phyloP scores from a whole-genome alignment of 768 basidiomycete species.

The Gymnopilus dilepis region DNA sequence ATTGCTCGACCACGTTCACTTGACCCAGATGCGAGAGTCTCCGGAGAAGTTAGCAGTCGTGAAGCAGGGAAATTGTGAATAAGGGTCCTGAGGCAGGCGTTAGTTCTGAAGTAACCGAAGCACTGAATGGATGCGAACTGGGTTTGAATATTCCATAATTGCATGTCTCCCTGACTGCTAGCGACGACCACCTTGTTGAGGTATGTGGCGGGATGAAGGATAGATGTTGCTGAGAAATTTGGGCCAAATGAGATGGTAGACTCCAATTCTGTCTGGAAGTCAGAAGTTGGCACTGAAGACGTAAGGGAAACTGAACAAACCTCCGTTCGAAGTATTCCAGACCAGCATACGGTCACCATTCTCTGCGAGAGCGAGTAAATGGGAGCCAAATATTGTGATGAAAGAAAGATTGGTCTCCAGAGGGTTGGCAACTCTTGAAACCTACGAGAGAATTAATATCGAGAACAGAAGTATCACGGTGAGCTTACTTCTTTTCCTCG shows the following conservation, averaged over 20 bases:
- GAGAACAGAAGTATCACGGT: conserved; percentile 5
- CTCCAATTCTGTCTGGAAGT: conserved; percentile 54
- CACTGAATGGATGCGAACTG: conserved; percentile 46
- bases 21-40: conserved; percentile 31
- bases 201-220: conserved; percentile 95
- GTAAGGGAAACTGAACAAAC: conserved; percentile 43
- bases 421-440: conserved; percentile 66
- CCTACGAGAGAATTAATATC: conserved; percentile 41
- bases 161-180: conserved; percentile 79
- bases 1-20: conserved; percentile 52
- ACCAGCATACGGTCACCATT: conserved; percentile 77
- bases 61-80: conserved; percentile 78
- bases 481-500: conserved; percentile 83
- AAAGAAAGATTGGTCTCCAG: conserved; percentile 62
- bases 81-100: conserved; percentile 58
- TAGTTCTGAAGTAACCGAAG: background rate
- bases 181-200: conserved; percentile 93
- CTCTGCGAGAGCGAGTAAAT: conserved; percentile 79
- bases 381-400: conserved; percentile 80
- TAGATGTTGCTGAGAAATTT: conserved; percentile 81
- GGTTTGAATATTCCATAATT: conserved; percentile 94
- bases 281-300: background rate
- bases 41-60: conserved; percentile 50
- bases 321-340: conserved; percentile 71
- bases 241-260: conserved; percentile 78